These are phyloP conservation scores for Salvia sclarea DNA, from an alignment of 305 asterid genomes.

Conservation along the genomic window DNA sequence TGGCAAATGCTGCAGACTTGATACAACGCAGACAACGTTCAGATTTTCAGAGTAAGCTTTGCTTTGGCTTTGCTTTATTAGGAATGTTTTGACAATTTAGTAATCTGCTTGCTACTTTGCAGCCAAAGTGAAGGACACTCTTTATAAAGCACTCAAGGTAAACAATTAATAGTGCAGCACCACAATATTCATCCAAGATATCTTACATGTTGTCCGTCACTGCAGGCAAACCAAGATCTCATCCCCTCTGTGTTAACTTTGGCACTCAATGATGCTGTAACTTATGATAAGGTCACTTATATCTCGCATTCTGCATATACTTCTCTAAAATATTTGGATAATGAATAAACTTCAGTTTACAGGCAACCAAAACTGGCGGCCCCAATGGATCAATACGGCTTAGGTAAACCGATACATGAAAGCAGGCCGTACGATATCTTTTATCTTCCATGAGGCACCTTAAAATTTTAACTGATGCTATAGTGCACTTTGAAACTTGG, in stretches of 20 bases:
- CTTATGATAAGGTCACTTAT: slow-evolving; percentile 85
- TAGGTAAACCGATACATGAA: slow-evolving; percentile 56
- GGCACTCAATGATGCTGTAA: slow-evolving; percentile 83
- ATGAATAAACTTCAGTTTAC: slow-evolving; percentile 43
- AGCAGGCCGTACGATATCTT: slow-evolving; percentile 4
- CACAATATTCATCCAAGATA: slow-evolving; percentile 19
- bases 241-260: slow-evolving; percentile 70
- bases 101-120: slow-evolving; percentile 23
- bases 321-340: slow-evolving; percentile 11
- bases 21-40: slow-evolving; percentile 86
- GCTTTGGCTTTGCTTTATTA: too few species aligned
- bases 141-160: slow-evolving; percentile 62
- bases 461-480: neutral
- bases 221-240: slow-evolving; percentile 69
- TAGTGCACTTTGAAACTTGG: slow-evolving; percentile 20
- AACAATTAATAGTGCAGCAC: neutral
- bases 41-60: slow-evolving; percentile 73
- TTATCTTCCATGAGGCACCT: slow-evolving; percentile 4
- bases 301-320: slow-evolving; percentile 24
- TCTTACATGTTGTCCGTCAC: too few species aligned
- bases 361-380: slow-evolving; percentile 95
- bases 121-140: slow-evolving; percentile 69
- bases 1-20: slow-evolving; percentile 89
- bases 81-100: too few species aligned
- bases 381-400: slow-evolving; percentile 93